These are phyloP conservation scores for Fusarium sublunatum DNA, from an alignment of 2,329 filamentous ascomycete genomes.

Conservation along the genomic window DNA sequence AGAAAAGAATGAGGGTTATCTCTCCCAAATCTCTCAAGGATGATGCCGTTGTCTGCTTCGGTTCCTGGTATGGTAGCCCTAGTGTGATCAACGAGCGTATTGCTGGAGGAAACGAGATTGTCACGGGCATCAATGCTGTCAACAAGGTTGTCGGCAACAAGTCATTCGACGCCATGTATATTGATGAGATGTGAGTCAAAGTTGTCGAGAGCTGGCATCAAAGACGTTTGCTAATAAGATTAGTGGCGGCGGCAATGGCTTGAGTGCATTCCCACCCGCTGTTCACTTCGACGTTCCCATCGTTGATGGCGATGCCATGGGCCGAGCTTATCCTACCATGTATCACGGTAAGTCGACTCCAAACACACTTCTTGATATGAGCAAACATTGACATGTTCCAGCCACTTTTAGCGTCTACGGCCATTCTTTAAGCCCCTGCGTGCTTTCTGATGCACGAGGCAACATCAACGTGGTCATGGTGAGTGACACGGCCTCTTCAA, in stretches of 20 bases:
- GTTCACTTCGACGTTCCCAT: slow-evolving; percentile 53
- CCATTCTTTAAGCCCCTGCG: slow-evolving; percentile 51
- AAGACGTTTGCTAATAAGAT: slow-evolving; percentile 1
- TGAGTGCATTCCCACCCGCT: slow-evolving; percentile 50
- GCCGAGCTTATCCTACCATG: slow-evolving; percentile 54
- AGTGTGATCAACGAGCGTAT: slow-evolving; percentile 55
- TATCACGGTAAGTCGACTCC: slow-evolving; percentile 45
- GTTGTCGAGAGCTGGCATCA: accelerated
- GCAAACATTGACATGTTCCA: slow-evolving; percentile 14
- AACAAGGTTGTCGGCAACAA: slow-evolving; percentile 49
- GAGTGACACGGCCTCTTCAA: neutral
- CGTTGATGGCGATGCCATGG: slow-evolving; percentile 54
- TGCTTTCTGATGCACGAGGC: slow-evolving; percentile 52
- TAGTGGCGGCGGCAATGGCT: slow-evolving; percentile 55
- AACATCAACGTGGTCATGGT: slow-evolving; percentile 51
- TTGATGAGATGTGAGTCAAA: slow-evolving; percentile 53
- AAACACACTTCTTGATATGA: accelerated
- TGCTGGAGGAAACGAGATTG: slow-evolving; percentile 52
- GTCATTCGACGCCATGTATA: slow-evolving; percentile 50
- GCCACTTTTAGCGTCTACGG: slow-evolving; percentile 55
- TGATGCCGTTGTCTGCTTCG: slow-evolving; percentile 55
- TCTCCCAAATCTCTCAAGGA: slow-evolving; percentile 53
- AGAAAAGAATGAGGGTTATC: slow-evolving; percentile 55
- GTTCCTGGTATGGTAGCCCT: slow-evolving; percentile 59
- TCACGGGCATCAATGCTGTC: slow-evolving; percentile 52